Conservation (phyloP, 257 asterid genomes). For the Salvia hispanica region DNA sequence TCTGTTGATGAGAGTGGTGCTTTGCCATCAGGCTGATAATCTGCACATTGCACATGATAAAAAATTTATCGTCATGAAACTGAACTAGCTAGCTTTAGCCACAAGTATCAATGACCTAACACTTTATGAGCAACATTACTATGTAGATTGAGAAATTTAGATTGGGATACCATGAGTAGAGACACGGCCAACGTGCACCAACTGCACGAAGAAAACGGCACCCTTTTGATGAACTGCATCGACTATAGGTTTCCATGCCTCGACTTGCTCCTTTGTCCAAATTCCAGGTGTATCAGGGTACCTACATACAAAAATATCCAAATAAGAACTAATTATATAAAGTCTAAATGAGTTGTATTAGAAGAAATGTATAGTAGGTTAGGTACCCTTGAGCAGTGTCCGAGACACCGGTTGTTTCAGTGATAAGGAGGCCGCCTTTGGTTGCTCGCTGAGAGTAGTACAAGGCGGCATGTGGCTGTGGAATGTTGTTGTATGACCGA, state of each 20-base stretch:
- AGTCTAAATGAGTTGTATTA: no score
- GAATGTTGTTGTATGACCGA: conserved; percentile 34
- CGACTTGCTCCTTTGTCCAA: conserved; percentile 53
- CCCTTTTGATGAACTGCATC: conserved; percentile 55
- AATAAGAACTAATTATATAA: no score
- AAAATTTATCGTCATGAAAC: no score
- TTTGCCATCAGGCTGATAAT: conserved; percentile 44
- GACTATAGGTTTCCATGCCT: conserved; percentile 57
- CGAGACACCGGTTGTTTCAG: conserved; percentile 47
- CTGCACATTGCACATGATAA: neutral
- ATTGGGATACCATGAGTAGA: conserved; percentile 35
- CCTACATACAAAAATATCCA: conserved; percentile 1
- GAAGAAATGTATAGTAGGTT: neutral
- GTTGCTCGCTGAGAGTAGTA: conserved; percentile 45
- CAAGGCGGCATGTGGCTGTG: conserved; percentile 39
- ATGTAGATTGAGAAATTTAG: no score
- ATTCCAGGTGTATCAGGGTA: conserved; percentile 43
- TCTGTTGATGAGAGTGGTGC: conserved; percentile 47
- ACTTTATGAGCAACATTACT: no score
- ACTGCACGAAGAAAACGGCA: conserved; percentile 45
- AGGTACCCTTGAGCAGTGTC: conserved; percentile 37
- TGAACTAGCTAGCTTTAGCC: no score
- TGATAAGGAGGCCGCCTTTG: conserved; percentile 36
- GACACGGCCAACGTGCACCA: conserved; percentile 47
- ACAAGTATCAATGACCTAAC: no score